Evolutionary conservation across 768 basidiomycete species (phyloP).

Genomic region (Favolaschia claudopus): DNA sequence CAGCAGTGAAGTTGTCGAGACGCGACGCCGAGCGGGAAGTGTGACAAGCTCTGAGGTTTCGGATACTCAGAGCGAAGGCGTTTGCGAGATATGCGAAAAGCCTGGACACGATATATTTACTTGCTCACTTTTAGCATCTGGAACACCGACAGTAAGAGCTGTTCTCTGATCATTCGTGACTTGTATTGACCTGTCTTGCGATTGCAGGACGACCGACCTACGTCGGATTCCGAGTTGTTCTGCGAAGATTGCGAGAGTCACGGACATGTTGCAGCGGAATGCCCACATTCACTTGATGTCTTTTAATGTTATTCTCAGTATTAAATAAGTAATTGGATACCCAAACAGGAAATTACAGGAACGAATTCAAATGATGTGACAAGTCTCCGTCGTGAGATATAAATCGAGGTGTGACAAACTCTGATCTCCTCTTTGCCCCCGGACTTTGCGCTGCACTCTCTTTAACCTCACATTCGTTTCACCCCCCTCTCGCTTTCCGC

Average conservation of each 20-base stretch:
- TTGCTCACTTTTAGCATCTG: constrained; percentile 77
- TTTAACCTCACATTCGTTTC: constrained; percentile 45
- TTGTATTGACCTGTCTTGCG: neutral
- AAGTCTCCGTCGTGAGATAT: too few species aligned
- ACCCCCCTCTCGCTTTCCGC: constrained; percentile 25
- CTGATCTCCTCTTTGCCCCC: constrained; percentile 19
- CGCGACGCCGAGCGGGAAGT: constrained; percentile 37
- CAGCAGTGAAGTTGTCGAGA: constrained; percentile 45
- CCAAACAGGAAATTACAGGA: too few species aligned
- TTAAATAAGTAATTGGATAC: too few species aligned
- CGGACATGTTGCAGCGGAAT: constrained; percentile 79
- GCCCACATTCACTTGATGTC: constrained; percentile 87
- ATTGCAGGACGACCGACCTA: constrained; percentile 11
- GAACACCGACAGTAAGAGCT: constrained; percentile 40
- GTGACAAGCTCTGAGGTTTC: constrained; percentile 34
- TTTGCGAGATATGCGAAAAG: constrained; percentile 64
- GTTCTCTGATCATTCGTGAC: constrained; percentile 14
- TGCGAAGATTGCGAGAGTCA: constrained; percentile 88
- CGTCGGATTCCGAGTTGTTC: constrained; percentile 49
- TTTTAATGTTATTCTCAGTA: constrained; percentile 57
- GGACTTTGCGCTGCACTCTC: constrained; percentile 43
- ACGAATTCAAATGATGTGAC: too few species aligned
- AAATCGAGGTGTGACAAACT: too few species aligned
- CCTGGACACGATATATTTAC: constrained; percentile 88
- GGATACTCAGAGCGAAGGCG: constrained; percentile 46